Base-by-base conservation (phyloP, 1,139 yeast genomes). In the Blastobotrys illinoisensis region DNA sequence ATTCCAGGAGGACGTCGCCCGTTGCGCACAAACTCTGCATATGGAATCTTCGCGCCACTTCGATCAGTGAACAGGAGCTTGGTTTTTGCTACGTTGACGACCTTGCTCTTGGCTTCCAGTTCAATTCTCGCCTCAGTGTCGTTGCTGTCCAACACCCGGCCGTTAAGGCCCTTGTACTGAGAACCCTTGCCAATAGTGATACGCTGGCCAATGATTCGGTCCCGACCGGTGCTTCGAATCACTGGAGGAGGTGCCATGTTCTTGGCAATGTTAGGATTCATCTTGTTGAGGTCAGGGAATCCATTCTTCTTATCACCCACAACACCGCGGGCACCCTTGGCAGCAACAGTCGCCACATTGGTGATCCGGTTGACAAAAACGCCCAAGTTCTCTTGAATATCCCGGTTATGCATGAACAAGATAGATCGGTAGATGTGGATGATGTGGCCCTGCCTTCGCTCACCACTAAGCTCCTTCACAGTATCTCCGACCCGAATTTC, bases 71-170 rank as follows among this genome's bases (percentile, higher is more conserved):
- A 88, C 62, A 86, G 79, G 64, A 93, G 78, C 67, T 83, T 87
- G 44, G 81, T 79, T 67, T 91, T 91, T 63, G 83, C 85, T 44
- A 93, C 90, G 60, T 93, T 89, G 60, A 91, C 83, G 58, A 86
- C 88, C 70, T 93, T 95, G 66, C 86, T 85, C 65, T 90, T 91
- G 44, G 97, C 88, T 70, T 93, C 98, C 61, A 93, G 79, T 72
- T 93, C 99, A 49, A 93, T 87, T 58, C 98, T 81, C 2, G 98
- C 98, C 64, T 79, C 81, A 19, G 85, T 86, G 58, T 95, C 99
- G 63, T 90, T 95, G 13, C 96, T 88, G 67, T 93, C 98, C 59
- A 88, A 87, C 46, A 95, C 90, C 62, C 88, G 87, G 67, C 99
- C 99, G 76, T 86, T 85, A 63, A 90, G 81, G 46, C 99, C 98